Conservation (phyloP, 2,329 filamentous ascomycete genomes). For the Xenoacremonium recifei region DNA sequence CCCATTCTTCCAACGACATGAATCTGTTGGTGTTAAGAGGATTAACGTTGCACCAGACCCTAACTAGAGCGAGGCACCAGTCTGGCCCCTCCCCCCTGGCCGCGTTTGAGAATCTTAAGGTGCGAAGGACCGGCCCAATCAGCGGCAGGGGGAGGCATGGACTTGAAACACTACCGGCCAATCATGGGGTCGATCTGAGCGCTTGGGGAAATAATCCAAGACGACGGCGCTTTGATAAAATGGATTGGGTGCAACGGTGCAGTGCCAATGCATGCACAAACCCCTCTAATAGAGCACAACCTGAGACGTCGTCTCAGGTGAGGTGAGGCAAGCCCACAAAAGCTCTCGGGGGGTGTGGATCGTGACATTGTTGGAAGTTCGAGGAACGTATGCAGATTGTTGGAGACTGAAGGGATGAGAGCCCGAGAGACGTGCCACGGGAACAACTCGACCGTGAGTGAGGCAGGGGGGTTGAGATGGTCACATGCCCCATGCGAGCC, state of each 20-base stretch:
- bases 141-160: constrained; percentile 2
- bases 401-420: constrained; percentile 9
- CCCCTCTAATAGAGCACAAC: constrained; percentile 23
- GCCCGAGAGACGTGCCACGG: no score
- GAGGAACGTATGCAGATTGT: no score
- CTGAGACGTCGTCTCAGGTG: constrained; percentile 38
- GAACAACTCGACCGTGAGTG: no score
- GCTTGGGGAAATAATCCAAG: constrained; percentile 2
- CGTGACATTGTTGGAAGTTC: no score
- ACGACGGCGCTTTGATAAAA: constrained; percentile 20
- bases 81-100: constrained; percentile 5
- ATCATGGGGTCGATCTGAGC: constrained; percentile 3
- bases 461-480: background rate
- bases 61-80: constrained; percentile 6
- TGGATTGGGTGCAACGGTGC: constrained; percentile 5
- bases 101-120: constrained; percentile 11
- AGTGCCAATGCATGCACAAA: constrained; percentile 21
- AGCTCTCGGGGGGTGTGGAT: background rate
- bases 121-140: constrained; percentile 7
- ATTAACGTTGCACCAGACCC: constrained; percentile 4
- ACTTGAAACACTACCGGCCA: constrained; percentile 14
- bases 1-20: no score
- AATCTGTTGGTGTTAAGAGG: no score
- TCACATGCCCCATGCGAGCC: background rate
- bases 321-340: constrained; percentile 19